Percentiles rank a stretch among this genome's conserved stretches.
Evolutionary conservation across 78 protist species (phyloP).

Genomic region (Planoprotostelium fungivorum): DNA sequence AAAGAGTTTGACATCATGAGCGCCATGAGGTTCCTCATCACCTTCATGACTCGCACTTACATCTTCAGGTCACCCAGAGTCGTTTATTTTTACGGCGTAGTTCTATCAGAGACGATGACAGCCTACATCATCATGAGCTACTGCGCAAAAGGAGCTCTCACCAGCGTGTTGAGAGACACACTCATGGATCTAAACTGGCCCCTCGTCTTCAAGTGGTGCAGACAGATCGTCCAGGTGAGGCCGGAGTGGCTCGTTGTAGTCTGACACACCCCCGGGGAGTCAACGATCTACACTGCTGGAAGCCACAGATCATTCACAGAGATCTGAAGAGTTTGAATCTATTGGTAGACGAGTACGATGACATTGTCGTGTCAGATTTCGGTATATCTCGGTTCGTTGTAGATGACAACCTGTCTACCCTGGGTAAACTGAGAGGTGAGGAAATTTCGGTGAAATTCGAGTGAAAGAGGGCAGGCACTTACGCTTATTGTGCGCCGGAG

Average conservation of each 20-base stretch:
- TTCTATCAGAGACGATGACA: slow-evolving; percentile 37
- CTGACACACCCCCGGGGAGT: slow-evolving; percentile 33
- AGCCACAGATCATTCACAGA: slow-evolving; percentile 67
- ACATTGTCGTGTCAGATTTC: slow-evolving; percentile 1
- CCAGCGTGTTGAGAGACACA: slow-evolving; percentile 31
- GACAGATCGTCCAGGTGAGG: background rate
- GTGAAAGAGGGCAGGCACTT: slow-evolving; percentile 44
- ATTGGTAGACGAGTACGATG: slow-evolving; percentile 1
- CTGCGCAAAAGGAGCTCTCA: slow-evolving; percentile 50
- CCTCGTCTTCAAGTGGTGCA: slow-evolving; percentile 37
- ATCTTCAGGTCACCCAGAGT: slow-evolving; percentile 27
- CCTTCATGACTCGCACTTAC: too few species aligned
- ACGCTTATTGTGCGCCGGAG: slow-evolving; percentile 63
- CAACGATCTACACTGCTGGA: slow-evolving; percentile 55
- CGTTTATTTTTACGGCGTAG: slow-evolving; percentile 69
- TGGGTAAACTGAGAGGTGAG: slow-evolving; percentile 42
- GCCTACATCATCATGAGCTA: slow-evolving; percentile 53
- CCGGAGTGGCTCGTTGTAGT: background rate
- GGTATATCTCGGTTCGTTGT: slow-evolving; percentile 53
- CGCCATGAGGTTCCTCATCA: slow-evolving; percentile 14
- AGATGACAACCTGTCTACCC: slow-evolving; percentile 53
- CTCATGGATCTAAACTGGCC: slow-evolving; percentile 54
- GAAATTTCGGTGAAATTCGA: background rate
- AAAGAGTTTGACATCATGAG: slow-evolving; percentile 66
- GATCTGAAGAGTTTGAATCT: slow-evolving; percentile 57